A percentile compares a stretch with the other conserved stretches of the same genome.
Conservation (phyloP, 495 filamentous ascomycete genomes). For the Sporormia fimetaria region DNA sequence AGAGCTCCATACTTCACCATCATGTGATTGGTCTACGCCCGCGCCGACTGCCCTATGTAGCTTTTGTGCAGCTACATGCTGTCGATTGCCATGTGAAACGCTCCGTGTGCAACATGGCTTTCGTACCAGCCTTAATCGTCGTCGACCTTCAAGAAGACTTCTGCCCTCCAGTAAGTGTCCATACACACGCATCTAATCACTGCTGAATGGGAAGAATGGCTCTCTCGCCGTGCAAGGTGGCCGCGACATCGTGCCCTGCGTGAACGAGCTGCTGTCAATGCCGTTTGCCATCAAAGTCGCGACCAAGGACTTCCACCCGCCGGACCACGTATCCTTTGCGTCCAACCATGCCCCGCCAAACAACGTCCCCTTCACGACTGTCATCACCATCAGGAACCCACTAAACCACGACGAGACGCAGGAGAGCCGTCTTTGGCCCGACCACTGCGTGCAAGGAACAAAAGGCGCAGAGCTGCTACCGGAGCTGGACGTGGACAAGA, state of each 20-base stretch:
- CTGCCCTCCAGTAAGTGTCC: slow-evolving; percentile 64
- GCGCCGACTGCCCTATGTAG: too few relatives aligned
- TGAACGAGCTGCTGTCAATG: slow-evolving; percentile 65
- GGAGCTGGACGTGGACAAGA: slow-evolving; percentile 50
- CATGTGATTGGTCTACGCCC: too few relatives aligned
- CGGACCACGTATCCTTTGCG: slow-evolving; percentile 80
- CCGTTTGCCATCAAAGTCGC: slow-evolving; percentile 66
- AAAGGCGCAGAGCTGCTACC: slow-evolving; percentile 62
- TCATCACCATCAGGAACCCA: slow-evolving; percentile 51
- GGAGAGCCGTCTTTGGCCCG: slow-evolving; percentile 70
- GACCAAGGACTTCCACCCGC: slow-evolving; percentile 84
- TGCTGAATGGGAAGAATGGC: slow-evolving; percentile 48
- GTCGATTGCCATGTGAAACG: too few relatives aligned
- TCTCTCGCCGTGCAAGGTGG: slow-evolving; percentile 66
- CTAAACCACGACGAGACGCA: slow-evolving; percentile 50
- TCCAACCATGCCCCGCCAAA: slow-evolving; percentile 56
- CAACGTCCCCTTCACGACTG: slow-evolving; percentile 55
- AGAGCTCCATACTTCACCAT: too few relatives aligned
- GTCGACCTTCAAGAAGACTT: slow-evolving; percentile 96
- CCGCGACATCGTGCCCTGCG: slow-evolving; percentile 51
- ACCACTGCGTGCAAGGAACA: slow-evolving; percentile 72
- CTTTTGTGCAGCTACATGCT: too few relatives aligned
- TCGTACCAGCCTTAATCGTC: slow-evolving; percentile 54
- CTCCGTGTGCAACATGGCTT: slow-evolving; percentile 21
- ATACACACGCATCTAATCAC: neutral